A percentile compares a stretch with the other conserved stretches of the same genome.
These are phyloP conservation scores for Leccinum pachyderme DNA, from an alignment of 1,284 basidiomycete genomes.

Conservation along the genomic window DNA sequence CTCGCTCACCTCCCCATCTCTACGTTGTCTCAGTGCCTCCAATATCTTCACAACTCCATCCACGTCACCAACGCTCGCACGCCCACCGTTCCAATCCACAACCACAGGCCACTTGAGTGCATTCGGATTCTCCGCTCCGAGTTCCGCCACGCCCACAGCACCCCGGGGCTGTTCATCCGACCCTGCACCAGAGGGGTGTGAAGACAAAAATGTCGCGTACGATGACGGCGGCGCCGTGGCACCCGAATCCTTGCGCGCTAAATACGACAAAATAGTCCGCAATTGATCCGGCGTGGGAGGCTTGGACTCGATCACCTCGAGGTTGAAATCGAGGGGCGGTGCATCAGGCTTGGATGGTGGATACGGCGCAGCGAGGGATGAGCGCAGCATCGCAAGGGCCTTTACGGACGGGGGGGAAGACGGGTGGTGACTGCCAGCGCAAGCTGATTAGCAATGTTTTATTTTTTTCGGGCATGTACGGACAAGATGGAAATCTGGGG, in stretches of 20 bases:
- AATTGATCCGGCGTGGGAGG: constrained; percentile 69
- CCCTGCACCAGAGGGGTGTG: constrained; percentile 22
- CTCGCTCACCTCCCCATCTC: constrained; percentile 57
- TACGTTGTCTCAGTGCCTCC: constrained; percentile 56
- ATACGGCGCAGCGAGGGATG: constrained; percentile 57
- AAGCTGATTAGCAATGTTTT: constrained; percentile 1
- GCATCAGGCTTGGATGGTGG: constrained; percentile 47
- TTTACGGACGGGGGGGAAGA: constrained; percentile 60
- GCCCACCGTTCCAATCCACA: constrained; percentile 73
- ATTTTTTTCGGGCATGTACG: constrained; percentile 21
- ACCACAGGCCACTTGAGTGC: constrained; percentile 75
- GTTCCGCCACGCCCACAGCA: constrained; percentile 45
- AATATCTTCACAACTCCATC: constrained; percentile 64
- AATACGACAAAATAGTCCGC: constrained; percentile 60
- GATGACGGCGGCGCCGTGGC: constrained; percentile 24
- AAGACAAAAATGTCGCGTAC: constrained; percentile 40
- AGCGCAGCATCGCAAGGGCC: constrained; percentile 56
- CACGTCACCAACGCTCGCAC: constrained; percentile 61
- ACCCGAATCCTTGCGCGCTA: constrained; percentile 37
- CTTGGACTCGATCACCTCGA: constrained; percentile 63
- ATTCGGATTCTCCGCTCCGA: constrained; percentile 54
- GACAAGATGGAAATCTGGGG: constrained; percentile 69
- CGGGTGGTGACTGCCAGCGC: constrained; percentile 52
- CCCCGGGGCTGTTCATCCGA: constrained; percentile 39
- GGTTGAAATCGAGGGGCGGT: constrained; percentile 62